Evolutionary conservation across 768 basidiomycete species (phyloP), one percentile per base, ranked within the genome.

Genomic region (Cubamyces sp.): DNA sequence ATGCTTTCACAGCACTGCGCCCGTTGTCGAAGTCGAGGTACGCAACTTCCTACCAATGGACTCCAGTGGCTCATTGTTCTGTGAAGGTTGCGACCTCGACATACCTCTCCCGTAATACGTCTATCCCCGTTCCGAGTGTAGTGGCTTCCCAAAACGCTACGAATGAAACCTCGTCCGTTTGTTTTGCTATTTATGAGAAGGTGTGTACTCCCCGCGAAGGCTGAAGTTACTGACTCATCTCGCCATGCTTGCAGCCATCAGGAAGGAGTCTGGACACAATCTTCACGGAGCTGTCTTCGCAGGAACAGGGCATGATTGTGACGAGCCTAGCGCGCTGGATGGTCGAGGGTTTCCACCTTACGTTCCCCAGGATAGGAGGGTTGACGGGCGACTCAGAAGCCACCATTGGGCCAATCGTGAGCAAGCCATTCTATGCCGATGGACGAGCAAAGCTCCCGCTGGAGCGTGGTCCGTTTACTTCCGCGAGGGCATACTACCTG

Each of bases 401-500:
- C 9, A 60, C 43, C 40, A 45, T 70, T 28, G 67, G 72, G 2
- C 71, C 61, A 14, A 54, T 71, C 40, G 55, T 64, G 4, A 67
- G 69, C 21, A 69, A 70, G 12, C 62, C 69, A 34, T 76, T 74
- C 66, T 74, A 66, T 60, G 58, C 61, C 7, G 72, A 73, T 40
- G 75, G 71, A 5, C 71, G 74, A 25, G 65, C 66, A 2, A 61
- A 65, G 19, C 59, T 76, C 42, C 37, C 70, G n/a, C 60, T 76
- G 47, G 71, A 76, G 51, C 72, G 75, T 9, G 74, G 75, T 1
- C 75, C 75, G 0, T 76, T 73, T 42, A 49, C 49, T 1, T 69
- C 66, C 16, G 69, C 70, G 0, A 63, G 66, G 19, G 74, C 68
- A n/a, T 76, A 76, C 62, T 73, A 74, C 57, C 53, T 64, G 9